Evolutionary conservation across 2,329 filamentous ascomycete species (phyloP).

Genomic region (Allantophomopsis lycopodina): DNA sequence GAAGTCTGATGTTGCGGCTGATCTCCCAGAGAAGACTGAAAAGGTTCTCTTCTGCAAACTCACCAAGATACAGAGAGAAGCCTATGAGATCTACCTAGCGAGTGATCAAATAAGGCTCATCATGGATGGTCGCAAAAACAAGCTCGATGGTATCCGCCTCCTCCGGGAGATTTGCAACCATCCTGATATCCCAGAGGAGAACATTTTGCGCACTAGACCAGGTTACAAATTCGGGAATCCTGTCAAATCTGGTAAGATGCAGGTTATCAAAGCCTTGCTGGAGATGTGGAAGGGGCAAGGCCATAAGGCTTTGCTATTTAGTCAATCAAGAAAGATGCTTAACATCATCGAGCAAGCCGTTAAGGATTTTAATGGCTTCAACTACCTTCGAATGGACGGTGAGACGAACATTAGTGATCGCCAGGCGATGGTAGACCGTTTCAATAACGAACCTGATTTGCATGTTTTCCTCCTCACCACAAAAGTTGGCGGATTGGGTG

Average conservation of each 20-base stretch:
- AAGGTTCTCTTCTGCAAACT: conserved; percentile 94
- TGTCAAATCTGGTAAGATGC: conserved; percentile 85
- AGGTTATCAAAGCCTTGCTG: conserved; percentile 78
- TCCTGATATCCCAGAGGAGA: conserved; percentile 68
- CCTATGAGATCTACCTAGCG: conserved; percentile 68
- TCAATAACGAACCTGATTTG: conserved; percentile 69
- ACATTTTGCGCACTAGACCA: conserved; percentile 31
- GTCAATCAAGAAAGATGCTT: conserved; percentile 88
- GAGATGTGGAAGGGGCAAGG: conserved; percentile 74
- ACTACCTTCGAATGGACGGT: conserved; percentile 86
- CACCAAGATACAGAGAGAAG: conserved; percentile 62
- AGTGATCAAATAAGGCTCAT: conserved; percentile 84
- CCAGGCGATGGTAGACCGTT: conserved; percentile 83
- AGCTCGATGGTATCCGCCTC: conserved; percentile 81
- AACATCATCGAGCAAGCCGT: conserved; percentile 85
- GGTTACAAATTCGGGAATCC: conserved; percentile 68
- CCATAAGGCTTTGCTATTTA: conserved; percentile 88
- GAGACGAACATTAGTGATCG: conserved; percentile 76
- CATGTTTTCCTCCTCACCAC: conserved; percentile 91
- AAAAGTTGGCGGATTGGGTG: conserved; percentile 84
- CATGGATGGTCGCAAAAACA: conserved; percentile 58
- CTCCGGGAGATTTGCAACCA: conserved; percentile 97
- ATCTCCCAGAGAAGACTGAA: conserved; percentile 90
- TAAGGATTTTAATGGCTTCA: conserved; percentile 49
- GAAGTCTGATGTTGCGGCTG: conserved; percentile 86